Percentiles rank a stretch among this genome's conserved stretches.
Evolutionary conservation across 345 rosid species (phyloP).

Genomic region (Isatis tinctoria): DNA sequence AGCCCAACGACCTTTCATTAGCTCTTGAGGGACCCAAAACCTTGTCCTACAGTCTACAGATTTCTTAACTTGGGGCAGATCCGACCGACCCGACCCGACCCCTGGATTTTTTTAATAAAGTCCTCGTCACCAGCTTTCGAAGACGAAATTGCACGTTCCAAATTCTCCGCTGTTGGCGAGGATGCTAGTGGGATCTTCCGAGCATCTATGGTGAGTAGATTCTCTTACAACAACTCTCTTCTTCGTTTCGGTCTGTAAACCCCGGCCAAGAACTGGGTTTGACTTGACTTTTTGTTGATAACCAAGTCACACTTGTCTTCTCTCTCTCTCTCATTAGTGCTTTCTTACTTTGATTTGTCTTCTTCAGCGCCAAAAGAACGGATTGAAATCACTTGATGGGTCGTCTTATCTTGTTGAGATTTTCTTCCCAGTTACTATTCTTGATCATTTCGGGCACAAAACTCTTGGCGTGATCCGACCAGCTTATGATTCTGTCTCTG

Average conservation of each 20-base stretch:
- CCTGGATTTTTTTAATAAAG: not conserved
- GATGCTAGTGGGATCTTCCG: conserved; percentile 18
- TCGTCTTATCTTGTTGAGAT: not conserved
- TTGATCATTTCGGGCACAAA: not conserved
- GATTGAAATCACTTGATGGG: conserved; percentile 11
- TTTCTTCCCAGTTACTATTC: not conserved
- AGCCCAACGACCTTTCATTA: not conserved
- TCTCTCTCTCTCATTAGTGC: not conserved
- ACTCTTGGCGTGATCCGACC: conserved; percentile 3
- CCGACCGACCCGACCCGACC: not conserved
- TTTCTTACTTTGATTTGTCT: not conserved
- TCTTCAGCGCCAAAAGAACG: not conserved
- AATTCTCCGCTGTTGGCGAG: not conserved
- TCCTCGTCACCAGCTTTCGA: not conserved
- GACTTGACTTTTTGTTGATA: not conserved
- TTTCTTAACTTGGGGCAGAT: not conserved
- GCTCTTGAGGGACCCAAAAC: not conserved
- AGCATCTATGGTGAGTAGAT: conserved; percentile 31
- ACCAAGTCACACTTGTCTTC: not conserved
- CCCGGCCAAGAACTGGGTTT: not conserved
- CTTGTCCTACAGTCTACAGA: not conserved
- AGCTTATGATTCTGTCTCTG: conserved; percentile 10
- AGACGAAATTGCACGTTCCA: conserved; percentile 11
- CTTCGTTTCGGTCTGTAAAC: not conserved
- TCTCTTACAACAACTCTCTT: not conserved